Evolutionary conservation across 78 protist species (phyloP).

Genomic region (Mastigamoeba balamuthi): DNA sequence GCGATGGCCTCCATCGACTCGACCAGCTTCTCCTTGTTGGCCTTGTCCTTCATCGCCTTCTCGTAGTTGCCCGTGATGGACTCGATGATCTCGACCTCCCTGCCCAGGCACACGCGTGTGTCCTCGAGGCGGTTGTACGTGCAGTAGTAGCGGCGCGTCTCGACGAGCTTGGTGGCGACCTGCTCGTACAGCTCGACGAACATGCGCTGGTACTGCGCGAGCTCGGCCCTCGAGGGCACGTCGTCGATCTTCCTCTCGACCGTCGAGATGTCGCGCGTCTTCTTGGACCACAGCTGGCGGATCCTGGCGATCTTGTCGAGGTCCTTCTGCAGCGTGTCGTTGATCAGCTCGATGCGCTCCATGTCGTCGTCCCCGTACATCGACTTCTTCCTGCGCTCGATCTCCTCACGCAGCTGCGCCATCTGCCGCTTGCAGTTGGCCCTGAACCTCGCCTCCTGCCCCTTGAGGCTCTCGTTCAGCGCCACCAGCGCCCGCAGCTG

Average conservation of each 20-base stretch:
- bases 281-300: conserved; percentile 17
- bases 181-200: conserved; percentile 84
- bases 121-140: conserved; percentile 68
- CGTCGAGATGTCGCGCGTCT: conserved; percentile 32
- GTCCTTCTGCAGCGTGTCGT: conserved; percentile 32
- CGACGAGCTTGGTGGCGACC: conserved; percentile 59
- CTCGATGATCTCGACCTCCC: conserved; percentile 47
- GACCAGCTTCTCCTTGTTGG: conserved; percentile 16
- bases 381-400: background rate
- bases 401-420: conserved; percentile 25
- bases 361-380: conserved; percentile 2
- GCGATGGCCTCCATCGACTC: conserved; percentile 31
- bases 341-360: conserved; percentile 25
- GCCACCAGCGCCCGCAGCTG: conserved; percentile 30
- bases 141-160: conserved; percentile 68
- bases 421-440: conserved; percentile 37
- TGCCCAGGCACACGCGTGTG: conserved; percentile 7
- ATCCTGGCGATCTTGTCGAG: conserved; percentile 15
- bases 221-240: conserved; percentile 83
- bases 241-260: conserved; percentile 69
- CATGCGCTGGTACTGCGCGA: conserved; percentile 80
- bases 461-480: conserved; percentile 32
- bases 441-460: conserved; percentile 31
- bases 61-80: conserved; percentile 17
- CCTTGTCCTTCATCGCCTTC: background rate